Percentiles rank a stretch among this genome's conserved stretches.
Evolutionary conservation across 2,329 filamentous ascomycete species (phyloP).

Genomic region (Neofusicoccum sp.): DNA sequence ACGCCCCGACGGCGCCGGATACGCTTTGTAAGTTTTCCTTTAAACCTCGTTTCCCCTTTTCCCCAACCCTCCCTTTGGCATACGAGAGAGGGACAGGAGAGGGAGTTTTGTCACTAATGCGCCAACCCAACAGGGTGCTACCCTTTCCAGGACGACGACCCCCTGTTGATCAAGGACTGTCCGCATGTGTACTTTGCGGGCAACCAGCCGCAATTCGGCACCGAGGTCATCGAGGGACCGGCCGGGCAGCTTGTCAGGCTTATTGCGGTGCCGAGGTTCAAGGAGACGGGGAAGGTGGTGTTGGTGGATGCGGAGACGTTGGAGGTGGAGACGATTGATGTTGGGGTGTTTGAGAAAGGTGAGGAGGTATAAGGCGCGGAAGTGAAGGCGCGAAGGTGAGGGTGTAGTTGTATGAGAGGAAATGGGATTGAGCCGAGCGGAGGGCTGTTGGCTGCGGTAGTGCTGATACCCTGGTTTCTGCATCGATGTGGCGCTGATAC

Average conservation of each 20-base stretch:
- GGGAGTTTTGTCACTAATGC: neutral
- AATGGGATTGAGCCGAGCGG: neutral
- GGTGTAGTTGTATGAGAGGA: neutral
- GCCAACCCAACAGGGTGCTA: slow-evolving; percentile 72
- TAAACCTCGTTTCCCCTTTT: neutral
- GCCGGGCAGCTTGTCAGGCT: slow-evolving; percentile 73
- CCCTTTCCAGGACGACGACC: slow-evolving; percentile 91
- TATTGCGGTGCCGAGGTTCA: slow-evolving; percentile 82
- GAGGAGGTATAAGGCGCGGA: slow-evolving; percentile 29
- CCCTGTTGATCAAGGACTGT: slow-evolving; percentile 81
- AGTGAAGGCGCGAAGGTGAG: neutral
- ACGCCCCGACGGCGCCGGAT: slow-evolving; percentile 92
- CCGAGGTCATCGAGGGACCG: slow-evolving; percentile 65
- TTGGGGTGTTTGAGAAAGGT: neutral
- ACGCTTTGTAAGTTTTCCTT: slow-evolving; percentile 74
- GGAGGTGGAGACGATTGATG: slow-evolving; percentile 67
- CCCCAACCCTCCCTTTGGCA: neutral
- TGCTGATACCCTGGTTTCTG: slow-evolving; percentile 5
- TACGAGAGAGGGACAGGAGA: too few species aligned
- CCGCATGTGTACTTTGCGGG: slow-evolving; percentile 92
- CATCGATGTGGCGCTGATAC: slow-evolving; percentile 1
- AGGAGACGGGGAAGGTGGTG: slow-evolving; percentile 75
- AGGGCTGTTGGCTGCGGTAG: neutral
- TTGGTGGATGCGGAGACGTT: slow-evolving; percentile 84
- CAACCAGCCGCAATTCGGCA: slow-evolving; percentile 78